Base-by-base conservation (phyloP, 2,329 filamentous ascomycete genomes). In the Biscogniauxia marginata region DNA sequence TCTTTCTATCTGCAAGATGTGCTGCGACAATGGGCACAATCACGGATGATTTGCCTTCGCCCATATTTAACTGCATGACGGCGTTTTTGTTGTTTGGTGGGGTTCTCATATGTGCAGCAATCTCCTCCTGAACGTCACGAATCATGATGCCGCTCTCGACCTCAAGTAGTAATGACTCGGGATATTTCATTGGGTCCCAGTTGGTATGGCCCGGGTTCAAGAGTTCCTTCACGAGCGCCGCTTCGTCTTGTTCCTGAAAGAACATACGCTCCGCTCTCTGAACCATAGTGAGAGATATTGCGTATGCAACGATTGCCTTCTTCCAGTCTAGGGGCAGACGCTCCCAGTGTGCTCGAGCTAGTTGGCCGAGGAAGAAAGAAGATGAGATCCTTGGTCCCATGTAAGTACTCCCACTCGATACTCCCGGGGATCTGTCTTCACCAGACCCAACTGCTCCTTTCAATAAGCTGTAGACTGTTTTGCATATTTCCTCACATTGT, bases 41-140 rank as follows among this genome's bases (percentile, higher is more conserved):
- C 1, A 89, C 82, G 0, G 86, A 87, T 0, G 84, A 85, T 59
- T 90, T 90, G 0, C 87, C 87, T 64, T 88, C 81, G 0, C 87
- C 87, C 86, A 90, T 90, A 59, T 88, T 89, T 2, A 90, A 68
- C 63, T 89, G 85, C 74, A 89, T 79, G 0, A 86, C 79, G 3
- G 77, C 68, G 60, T 86, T 88, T 0, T 66, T 23, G 0, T 63
- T 67, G 0, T 65, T 65, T 0, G 66, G 62, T 0, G 79, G 77
- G 0, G 63, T 50, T 2, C 77, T 79, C 82, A 91, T 90, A 19
- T 79, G 65, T 0, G 55, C 46, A 0, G 86, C 83, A 50, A 91
- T 84, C 1, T 79, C 66, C 2, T 79, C 75, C 64, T 91, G 87
- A 0, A 83, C 78, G 0, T 75, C 65, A 0, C 89, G 79, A 7